Evolutionary conservation across 441 rosid genomes (phyloP).

Genomic region (Isatis lusitanica): DNA sequence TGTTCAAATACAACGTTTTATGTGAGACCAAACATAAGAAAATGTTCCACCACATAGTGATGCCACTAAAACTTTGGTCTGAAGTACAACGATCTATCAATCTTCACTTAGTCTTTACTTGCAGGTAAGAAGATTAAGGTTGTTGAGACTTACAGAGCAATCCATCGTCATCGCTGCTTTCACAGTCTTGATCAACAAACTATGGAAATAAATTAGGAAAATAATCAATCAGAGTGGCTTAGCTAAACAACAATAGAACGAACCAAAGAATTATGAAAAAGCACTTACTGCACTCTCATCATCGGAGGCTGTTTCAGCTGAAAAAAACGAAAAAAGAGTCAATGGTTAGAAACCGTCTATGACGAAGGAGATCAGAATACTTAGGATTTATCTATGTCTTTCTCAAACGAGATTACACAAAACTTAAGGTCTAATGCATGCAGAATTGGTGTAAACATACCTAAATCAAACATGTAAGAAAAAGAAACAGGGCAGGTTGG

Average conservation of each 20-base stretch:
- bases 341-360: background rate
- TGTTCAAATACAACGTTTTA: constrained; percentile 34
- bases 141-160: constrained; percentile 77
- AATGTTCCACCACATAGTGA: background rate
- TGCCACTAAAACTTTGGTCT: background rate
- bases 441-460: background rate
- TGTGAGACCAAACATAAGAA: background rate
- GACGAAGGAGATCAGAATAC: background rate
- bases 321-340: constrained; percentile 16
- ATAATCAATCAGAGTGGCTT: background rate
- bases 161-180: constrained; percentile 82
- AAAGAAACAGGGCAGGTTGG: background rate
- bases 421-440: background rate
- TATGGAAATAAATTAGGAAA: constrained; percentile 36
- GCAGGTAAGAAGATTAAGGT: constrained; percentile 12
- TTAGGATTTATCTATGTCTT: background rate
- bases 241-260: background rate
- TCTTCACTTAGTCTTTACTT: background rate
- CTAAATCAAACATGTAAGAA: background rate
- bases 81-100: background rate
- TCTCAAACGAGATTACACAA: background rate
- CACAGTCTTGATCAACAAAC: constrained; percentile 58
- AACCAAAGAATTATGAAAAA: background rate
- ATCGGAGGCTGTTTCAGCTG: constrained; percentile 77
- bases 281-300: constrained; percentile 54